Conservation (phyloP, 768 basidiomycete genomes). For the Phylloporus arenicola region DNA sequence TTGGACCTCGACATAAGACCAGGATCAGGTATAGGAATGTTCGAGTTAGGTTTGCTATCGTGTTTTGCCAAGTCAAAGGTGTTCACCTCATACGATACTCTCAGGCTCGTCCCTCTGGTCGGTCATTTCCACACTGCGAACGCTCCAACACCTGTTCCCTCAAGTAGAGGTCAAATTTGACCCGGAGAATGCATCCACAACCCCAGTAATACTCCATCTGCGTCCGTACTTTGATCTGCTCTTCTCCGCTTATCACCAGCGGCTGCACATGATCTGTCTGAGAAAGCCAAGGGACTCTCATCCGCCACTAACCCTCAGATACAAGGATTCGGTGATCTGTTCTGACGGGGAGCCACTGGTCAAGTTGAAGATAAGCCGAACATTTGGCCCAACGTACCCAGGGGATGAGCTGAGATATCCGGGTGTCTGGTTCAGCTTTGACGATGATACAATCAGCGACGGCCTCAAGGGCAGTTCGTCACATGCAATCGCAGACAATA, state of each 20-base stretch:
- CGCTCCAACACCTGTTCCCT: conserved; percentile 64
- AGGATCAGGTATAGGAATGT: conserved; percentile 69
- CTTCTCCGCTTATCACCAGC: conserved; percentile 74
- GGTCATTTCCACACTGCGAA: conserved; percentile 61
- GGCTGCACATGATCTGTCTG: conserved; percentile 73
- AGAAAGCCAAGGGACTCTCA: conserved; percentile 60
- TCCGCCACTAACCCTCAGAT: conserved; percentile 63
- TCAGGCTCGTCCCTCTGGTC: conserved; percentile 76
- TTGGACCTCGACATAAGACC: conserved; percentile 75
- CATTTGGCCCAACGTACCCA: conserved; percentile 81
- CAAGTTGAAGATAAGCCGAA: conserved; percentile 60
- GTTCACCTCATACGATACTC: conserved; percentile 1
- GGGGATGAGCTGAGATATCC: conserved; percentile 75
- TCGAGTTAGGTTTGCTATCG: conserved; percentile 56
- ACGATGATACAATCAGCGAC: conserved; percentile 62
- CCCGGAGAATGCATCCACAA: conserved; percentile 59
- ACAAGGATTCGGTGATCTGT: conserved; percentile 60
- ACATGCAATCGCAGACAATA: conserved; percentile 45
- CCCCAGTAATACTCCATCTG: conserved; percentile 72
- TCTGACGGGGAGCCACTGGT: conserved; percentile 56
- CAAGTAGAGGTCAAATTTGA: conserved; percentile 84
- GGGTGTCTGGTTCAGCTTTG: conserved; percentile 79
- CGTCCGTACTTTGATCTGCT: conserved; percentile 82
- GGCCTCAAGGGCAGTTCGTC: conserved; percentile 41
- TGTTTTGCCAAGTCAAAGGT: not conserved